Evolutionary conservation across 1,284 basidiomycete genomes (phyloP).

Genomic region (Ustilago crameri): DNA sequence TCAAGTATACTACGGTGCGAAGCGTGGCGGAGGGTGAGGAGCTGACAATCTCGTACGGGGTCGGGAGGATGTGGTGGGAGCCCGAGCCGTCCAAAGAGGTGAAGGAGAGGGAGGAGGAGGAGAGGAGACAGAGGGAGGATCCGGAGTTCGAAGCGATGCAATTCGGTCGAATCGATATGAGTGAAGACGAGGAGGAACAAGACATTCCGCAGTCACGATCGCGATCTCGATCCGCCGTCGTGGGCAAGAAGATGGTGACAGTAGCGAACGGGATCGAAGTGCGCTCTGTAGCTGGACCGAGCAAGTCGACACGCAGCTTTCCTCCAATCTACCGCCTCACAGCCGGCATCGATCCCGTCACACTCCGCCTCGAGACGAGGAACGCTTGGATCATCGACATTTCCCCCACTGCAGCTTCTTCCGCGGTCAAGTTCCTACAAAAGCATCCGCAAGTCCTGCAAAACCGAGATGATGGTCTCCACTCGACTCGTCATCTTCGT

Average conservation of each 20-base stretch:
- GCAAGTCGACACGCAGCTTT: slow-evolving; percentile 7
- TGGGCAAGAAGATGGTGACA: neutral
- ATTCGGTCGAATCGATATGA: slow-evolving; percentile 24
- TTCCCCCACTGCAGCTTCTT: slow-evolving; percentile 64
- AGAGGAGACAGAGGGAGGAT: slow-evolving; percentile 8
- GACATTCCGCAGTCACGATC: neutral
- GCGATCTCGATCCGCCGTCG: neutral
- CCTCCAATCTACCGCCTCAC: slow-evolving; percentile 68
- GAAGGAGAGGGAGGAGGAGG: slow-evolving; percentile 9
- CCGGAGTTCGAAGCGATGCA: slow-evolving; percentile 4
- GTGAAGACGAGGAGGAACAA: slow-evolving; percentile 13
- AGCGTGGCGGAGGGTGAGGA: slow-evolving; percentile 76
- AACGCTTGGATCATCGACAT: slow-evolving; percentile 87
- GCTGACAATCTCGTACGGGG: slow-evolving; percentile 80
- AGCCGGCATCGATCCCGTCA: slow-evolving; percentile 66
- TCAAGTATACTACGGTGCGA: slow-evolving; percentile 76
- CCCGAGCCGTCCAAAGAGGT: slow-evolving; percentile 11
- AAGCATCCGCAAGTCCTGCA: slow-evolving; percentile 31
- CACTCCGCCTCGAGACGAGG: slow-evolving; percentile 70
- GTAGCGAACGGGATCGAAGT: slow-evolving; percentile 25
- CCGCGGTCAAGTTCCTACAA: slow-evolving; percentile 41
- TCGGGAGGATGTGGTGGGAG: slow-evolving; percentile 66
- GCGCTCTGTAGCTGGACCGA: slow-evolving; percentile 19
- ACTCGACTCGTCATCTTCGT: slow-evolving; percentile 52
- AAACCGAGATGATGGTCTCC: slow-evolving; percentile 42